These are phyloP conservation scores for Panaeolus papilionaceus DNA, from an alignment of 768 basidiomycete genomes.

Conservation along the genomic window DNA sequence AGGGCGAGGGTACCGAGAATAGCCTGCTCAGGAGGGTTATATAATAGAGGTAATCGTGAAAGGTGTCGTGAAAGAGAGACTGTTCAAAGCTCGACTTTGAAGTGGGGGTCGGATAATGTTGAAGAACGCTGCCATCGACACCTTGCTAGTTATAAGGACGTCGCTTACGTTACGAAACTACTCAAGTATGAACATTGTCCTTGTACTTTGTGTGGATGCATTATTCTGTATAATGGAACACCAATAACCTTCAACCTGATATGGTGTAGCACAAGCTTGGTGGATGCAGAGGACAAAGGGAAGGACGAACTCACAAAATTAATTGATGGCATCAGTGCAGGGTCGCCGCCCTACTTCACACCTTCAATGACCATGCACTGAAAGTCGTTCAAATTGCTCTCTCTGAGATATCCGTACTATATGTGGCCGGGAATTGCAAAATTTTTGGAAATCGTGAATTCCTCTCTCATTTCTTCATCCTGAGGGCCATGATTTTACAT, in stretches of 20 bases:
- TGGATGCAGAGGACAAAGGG: background rate
- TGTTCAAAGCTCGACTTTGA: background rate
- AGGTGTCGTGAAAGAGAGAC: background rate
- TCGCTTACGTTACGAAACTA: background rate
- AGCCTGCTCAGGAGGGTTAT: too few species aligned
- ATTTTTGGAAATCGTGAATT: too few species aligned
- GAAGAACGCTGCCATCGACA: background rate
- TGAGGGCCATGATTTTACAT: too few species aligned
- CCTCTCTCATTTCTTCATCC: too few species aligned
- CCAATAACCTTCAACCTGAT: background rate
- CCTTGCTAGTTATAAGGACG: background rate
- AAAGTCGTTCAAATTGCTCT: too few species aligned
- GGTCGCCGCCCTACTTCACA: background rate
- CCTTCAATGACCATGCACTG: too few species aligned
- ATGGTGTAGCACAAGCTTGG: background rate
- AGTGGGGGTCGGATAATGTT: background rate
- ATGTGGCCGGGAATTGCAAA: too few species aligned
- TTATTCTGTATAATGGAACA: background rate
- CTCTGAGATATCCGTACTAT: too few species aligned
- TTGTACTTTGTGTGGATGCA: background rate
- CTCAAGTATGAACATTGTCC: background rate
- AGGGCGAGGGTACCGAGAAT: too few species aligned
- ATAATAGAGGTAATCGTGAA: background rate
- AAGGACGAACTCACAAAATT: background rate
- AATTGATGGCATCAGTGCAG: slow-evolving; percentile 6